Evolutionary conservation across 257 asterid genomes (phyloP), one percentile per base, ranked within the genome.

Genomic region (Nicotiana benthamiana): DNA sequence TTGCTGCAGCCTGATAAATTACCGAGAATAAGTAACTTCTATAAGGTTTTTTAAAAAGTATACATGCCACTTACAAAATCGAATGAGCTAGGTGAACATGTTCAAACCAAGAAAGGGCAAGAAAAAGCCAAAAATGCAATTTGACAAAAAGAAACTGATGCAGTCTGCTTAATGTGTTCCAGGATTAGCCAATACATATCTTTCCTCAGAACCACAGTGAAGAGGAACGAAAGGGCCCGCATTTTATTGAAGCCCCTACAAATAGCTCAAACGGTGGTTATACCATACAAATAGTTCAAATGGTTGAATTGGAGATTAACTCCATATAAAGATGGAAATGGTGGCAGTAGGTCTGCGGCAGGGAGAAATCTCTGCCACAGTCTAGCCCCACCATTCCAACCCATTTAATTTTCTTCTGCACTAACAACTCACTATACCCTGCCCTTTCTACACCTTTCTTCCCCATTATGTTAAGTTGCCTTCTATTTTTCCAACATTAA

Each of bases 1-100:
- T 93, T 28, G 96, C 89, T 57, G 97, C 89, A 28, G 99, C 99
- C 99, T 95, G 80, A 54, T 46, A 75, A 82, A 61, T 51, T 82
- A 75, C 53, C 3, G 68, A 80, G 67, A 52, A 46, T 27, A 20
- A 85, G 13, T 63, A 48, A 65, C 24, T 34, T 70, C 26, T 72
- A 46, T 15, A 46, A 72, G 8, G 24, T 24, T 46, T 15, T 18
- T 13, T 1, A 26, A 16, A 34, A 67, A 36, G 53, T 30, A 22
- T 76, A 30, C 24, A 74, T 27, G 15, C 52, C 59, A 22, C 77
- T 22, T n/a, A 18, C 60, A 40, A 70, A 64, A 40, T 53, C 43
- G 30, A 60, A 28, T 20, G 59, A 68, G 36, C 79, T 75, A 53
- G 82, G 76, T 52, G 17, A n/a, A 36, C n/a, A 77, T 79, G 67